Evolutionary conservation across 2,329 filamentous ascomycete species (phyloP).

Genomic region (Aphanocladium album): DNA sequence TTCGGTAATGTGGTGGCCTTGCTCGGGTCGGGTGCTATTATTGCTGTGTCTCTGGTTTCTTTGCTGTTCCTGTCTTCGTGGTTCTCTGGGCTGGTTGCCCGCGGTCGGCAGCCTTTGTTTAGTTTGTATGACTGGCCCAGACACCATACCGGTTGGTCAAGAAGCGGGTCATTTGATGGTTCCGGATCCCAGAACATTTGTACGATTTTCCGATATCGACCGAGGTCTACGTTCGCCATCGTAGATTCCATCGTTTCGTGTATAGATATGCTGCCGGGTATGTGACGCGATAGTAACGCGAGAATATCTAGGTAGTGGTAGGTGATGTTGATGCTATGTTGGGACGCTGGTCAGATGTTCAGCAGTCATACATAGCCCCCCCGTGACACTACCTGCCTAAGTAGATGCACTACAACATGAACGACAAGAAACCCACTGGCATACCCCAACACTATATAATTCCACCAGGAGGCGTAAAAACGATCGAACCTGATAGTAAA

Average conservation of each 20-base stretch:
- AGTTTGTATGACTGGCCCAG: slow-evolving; percentile 54
- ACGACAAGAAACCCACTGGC: neutral
- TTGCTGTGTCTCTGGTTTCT: neutral
- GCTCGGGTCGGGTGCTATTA: slow-evolving; percentile 10
- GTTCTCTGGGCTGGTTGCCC: neutral
- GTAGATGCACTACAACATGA: neutral
- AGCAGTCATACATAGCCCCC: neutral
- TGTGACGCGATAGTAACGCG: slow-evolving; percentile 5
- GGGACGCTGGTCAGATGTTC: neutral
- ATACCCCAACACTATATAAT: neutral
- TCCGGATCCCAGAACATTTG: slow-evolving; percentile 91
- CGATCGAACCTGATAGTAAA: too few species aligned
- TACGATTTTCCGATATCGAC: slow-evolving; percentile 73
- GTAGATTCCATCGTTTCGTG: slow-evolving; percentile 28
- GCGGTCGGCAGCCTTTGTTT: slow-evolving; percentile 10
- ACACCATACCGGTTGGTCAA: slow-evolving; percentile 76
- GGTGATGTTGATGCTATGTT: neutral
- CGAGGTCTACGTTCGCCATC: slow-evolving; percentile 61
- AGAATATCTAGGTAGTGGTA: neutral
- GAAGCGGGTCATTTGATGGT: slow-evolving; percentile 69
- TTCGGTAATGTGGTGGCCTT: slow-evolving; percentile 12
- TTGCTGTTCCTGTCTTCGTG: slow-evolving; percentile 20
- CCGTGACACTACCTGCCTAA: neutral
- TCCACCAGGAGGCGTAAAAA: too few species aligned
- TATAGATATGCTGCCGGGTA: too few species aligned